phyloP scores from a whole-genome alignment of 2,329 filamentous ascomycete species.

The Ceratocystis variospora region DNA sequence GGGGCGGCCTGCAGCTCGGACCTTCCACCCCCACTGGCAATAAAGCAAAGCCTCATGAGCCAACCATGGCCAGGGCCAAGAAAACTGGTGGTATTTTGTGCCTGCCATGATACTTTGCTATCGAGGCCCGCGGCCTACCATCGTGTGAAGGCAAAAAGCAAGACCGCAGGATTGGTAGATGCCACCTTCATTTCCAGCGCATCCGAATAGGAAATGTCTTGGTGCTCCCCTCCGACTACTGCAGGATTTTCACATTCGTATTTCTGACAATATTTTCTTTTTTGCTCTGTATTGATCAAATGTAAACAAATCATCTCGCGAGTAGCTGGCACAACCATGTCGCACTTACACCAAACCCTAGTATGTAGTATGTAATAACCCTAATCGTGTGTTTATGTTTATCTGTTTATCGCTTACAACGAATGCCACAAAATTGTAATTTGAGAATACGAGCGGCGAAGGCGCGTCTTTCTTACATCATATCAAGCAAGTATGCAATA shows the following conservation, averaged over 20 bases:
- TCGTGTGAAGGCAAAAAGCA: no score
- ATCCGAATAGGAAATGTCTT: background rate
- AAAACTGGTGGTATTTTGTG: background rate
- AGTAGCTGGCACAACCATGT: no score
- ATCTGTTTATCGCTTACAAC: background rate
- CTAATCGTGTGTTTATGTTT: background rate
- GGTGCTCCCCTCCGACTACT: background rate
- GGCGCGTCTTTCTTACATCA: background rate
- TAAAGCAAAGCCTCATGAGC: background rate
- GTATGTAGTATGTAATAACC: background rate
- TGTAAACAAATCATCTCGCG: background rate
- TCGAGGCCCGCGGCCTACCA: background rate
- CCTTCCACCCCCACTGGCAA: background rate
- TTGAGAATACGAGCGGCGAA: background rate
- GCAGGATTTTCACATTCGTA: slow-evolving; percentile 1
- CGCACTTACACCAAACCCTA: no score
- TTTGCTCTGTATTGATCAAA: background rate
- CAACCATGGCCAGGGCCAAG: background rate
- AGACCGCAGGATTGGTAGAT: background rate
- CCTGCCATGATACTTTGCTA: background rate
- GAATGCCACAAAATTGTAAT: background rate
- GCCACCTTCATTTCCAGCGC: background rate
- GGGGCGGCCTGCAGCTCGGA: background rate
- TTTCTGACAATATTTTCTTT: background rate
- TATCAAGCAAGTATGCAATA: background rate